phyloP scores from a whole-genome alignment of 306 rosid genomes.

The Rosa lucieae region DNA sequence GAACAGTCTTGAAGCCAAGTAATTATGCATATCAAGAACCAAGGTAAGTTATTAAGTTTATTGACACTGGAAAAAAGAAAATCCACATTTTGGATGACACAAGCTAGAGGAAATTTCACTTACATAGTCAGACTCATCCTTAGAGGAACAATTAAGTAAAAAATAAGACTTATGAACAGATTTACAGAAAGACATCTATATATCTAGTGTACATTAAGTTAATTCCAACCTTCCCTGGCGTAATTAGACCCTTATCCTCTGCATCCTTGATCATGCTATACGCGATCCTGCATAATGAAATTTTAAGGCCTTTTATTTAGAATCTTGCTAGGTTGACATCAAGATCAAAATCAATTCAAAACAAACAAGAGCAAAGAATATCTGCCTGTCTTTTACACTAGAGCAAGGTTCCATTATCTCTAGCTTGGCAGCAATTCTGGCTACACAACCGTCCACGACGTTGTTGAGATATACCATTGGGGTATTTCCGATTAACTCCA shows the following conservation, averaged over 20 bases:
- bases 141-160: neutral
- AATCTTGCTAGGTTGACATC: neutral
- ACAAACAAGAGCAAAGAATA: neutral
- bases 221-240: constrained; percentile 74
- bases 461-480: constrained; percentile 73
- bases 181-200: neutral
- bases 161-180: neutral
- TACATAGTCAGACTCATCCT: neutral
- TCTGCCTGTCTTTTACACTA: constrained; percentile 72
- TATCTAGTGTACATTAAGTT: constrained; percentile 2
- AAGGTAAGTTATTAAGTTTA: constrained; percentile 19
- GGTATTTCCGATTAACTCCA: constrained; percentile 68
- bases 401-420: constrained; percentile 76
- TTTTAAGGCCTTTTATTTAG: neutral
- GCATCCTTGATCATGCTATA: constrained; percentile 86
- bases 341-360: neutral
- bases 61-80: constrained; percentile 1
- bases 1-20: constrained; percentile 48
- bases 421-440: constrained; percentile 73
- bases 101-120: neutral
- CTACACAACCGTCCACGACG: constrained; percentile 67
- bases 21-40: constrained; percentile 21
- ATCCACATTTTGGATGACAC: constrained; percentile 13
- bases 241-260: constrained; percentile 66
- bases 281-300: constrained; percentile 50